Base-by-base conservation (phyloP, 2,329 filamentous ascomycete genomes). In the Paradendryphiella salina region DNA sequence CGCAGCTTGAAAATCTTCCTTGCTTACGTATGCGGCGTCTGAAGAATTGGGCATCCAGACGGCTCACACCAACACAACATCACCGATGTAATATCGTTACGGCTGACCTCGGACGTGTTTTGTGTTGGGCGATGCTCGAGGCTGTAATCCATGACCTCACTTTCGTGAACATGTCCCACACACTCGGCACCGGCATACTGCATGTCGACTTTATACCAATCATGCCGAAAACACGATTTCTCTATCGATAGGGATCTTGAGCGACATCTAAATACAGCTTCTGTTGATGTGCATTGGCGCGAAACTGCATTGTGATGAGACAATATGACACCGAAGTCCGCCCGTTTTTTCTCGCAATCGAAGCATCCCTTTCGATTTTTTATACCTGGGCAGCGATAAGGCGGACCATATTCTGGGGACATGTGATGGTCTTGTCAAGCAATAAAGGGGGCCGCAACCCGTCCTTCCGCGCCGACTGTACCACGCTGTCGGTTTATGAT, bases 1-100 rank as follows among this genome's bases (percentile, higher is more conserved):
- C 52, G 42, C 48, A 48, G 52, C 34, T 26, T 18, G 28, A 13
- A 15, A 21, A n/a, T 38, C 23, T 48, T 20, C 15, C 35, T 26
- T 18, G 18, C 37, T 43, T 38, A 51, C 48, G 44, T 35, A 11
- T 52, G 45, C 40, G 33, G 53, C 50, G 48, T 47, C 23, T 15
- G 33, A 42, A 40, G 33, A 35, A 43, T 26, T 32, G 20, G 23
- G 17, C 33, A 26, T 26, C 23, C 23, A 26, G 23, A 26, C 23
- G 23, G 23, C 23, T 26, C 23, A 26, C 23, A 36, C 33, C 17
- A 32, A 44, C 14, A 31, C 33, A 37, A 26, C 31, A 17, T 44
- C 8, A 21, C 14, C 29, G 29, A 31, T 32, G 31, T 44, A 13
- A 39, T 21, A 33, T 35, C 33, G n/a, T 50, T 31, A 39, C 9